Base-by-base conservation (phyloP, 1,284 basidiomycete genomes). In the Ceratobasidium sp. region DNA sequence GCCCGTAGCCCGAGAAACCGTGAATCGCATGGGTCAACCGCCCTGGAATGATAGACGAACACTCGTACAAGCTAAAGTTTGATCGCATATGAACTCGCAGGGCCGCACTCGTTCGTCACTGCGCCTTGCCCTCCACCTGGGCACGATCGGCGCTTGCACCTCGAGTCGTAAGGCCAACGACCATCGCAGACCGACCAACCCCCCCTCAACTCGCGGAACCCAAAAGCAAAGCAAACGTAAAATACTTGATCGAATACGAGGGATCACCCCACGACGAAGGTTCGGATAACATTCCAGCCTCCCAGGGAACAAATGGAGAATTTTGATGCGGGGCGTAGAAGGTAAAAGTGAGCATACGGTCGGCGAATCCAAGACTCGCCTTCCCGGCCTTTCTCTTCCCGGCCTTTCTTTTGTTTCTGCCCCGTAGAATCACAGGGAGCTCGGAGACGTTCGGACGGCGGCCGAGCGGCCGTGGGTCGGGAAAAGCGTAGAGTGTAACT, bases 361-460 rank as follows among this genome's bases (percentile, higher is more conserved):
- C 22, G 17, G 15, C 17, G 17, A 51, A 22, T n/a, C 54, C 11
- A 49, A 49, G 46, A 11, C 15, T 19, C 2, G 11, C 15, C 49
- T 51, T 51, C 49, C n/a, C 17, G 4, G 49, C 17, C n/a, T 2
- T 49, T 37, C 9, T 61, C 34, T 40, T 61, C 19, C 11, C 6
- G 29, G 19, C 25, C 25, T 11, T 61, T n/a, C 34, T 61, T 61
- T 34, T 59, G 25, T 7, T 59, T 34, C 32, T 34, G 32, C n/a
- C 32, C 15, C 19, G 34, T 34, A 34, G 37, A 61, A 34, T 61
- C 57, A 61, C 57, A 40, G 34, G 57, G 32, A 2, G 5, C 34
- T 59, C 57, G 57, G 57, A 59, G 19, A 44, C 19, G 5, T 11
- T 40, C 34, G 40, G 61, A 17, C 61, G 61, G 61, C 61, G 61